These are phyloP conservation scores for Metschnikowia cerradonensis DNA, from an alignment of 805 yeast species.

Conservation along the genomic window DNA sequence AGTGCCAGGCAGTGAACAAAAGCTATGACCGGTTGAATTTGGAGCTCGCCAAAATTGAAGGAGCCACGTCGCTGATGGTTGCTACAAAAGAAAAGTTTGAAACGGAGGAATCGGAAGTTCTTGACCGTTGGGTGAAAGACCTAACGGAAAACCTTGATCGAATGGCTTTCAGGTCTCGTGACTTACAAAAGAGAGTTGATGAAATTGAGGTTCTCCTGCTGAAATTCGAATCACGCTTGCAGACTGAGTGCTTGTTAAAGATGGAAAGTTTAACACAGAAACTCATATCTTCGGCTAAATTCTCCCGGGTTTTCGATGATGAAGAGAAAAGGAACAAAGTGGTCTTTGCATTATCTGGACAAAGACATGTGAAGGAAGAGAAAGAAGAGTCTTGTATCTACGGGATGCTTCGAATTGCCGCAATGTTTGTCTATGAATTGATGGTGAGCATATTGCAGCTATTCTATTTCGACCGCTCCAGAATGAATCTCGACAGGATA, in stretches of 20 bases:
- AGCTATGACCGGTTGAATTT: slow-evolving; percentile 21
- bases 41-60: slow-evolving; percentile 28
- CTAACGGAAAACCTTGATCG: slow-evolving; percentile 35
- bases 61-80: slow-evolving; percentile 25
- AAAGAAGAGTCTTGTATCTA: not conserved
- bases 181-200: slow-evolving; percentile 36
- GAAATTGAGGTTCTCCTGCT: slow-evolving; percentile 36
- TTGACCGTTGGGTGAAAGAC: slow-evolving; percentile 27
- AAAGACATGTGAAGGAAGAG: slow-evolving; percentile 8
- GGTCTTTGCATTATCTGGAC: slow-evolving; percentile 27
- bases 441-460: slow-evolving; percentile 29
- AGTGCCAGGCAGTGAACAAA: not conserved
- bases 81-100: slow-evolving; percentile 23
- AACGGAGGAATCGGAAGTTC: slow-evolving; percentile 26
- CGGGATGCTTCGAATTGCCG: slow-evolving; percentile 1
- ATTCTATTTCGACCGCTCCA: slow-evolving; percentile 37
- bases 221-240: slow-evolving; percentile 25
- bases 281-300: slow-evolving; percentile 29
- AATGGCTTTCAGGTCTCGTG: slow-evolving; percentile 37
- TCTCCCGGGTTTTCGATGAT: slow-evolving; percentile 28
- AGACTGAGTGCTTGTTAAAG: slow-evolving; percentile 26
- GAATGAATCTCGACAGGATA: slow-evolving; percentile 42
- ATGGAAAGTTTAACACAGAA: slow-evolving; percentile 23
- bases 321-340: slow-evolving; percentile 26
- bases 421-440: slow-evolving; percentile 33